Evolutionary conservation across 176 grass and related monocot genomes (phyloP), one percentile per base, ranked within the genome.

Genomic region (Juncus effusus): DNA sequence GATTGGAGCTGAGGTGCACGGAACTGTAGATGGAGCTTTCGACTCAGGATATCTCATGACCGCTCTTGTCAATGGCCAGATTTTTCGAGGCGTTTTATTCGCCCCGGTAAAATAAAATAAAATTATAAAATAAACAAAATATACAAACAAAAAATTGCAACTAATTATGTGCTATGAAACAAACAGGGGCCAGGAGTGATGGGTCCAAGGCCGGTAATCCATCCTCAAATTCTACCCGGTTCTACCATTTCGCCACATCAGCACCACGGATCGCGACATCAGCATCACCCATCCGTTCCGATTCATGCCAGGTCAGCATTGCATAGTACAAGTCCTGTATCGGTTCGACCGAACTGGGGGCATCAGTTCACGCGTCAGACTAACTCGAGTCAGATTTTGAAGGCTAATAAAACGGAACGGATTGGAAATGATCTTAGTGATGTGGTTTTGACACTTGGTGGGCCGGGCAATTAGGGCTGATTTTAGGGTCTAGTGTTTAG

Each of bases 11-110:
- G 94, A 99, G 60, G 89, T 99, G 72, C 85, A 67, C 39, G 94
- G 94, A 64, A 81, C 80, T 0, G 55, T 99, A 3, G 94, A 99
- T 59, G 94, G 94, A 63, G 94, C 85, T 52, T 99, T 99, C 1
- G 94, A 99, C 44, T 99, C 94, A 0, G 94, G 94, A 15, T 99
- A 90, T 64, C 88, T 99, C 53, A 87, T 90, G 88, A 99, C 94
- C 7, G 73, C 89, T 12, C 56, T 90, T 15, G 80, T 99, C n/a
- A 93, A 93, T 6, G 89, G 94, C 0, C 94, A 99, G 64, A 80
- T 93, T 64, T 87, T 87, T 77, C 64, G 94, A 84, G 94, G 94
- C 7, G 81, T 93, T 16, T 83, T 99, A 38, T 99, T 99, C 73
- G 70, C 83, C 81, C 94, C 94, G 11, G 94, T 99, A 90, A 84